A percentile compares a stretch with the other conserved stretches of the same genome.
Conservation (phyloP, 2,329 filamentous ascomycete genomes). For the Periglandula ipomoeae region DNA sequence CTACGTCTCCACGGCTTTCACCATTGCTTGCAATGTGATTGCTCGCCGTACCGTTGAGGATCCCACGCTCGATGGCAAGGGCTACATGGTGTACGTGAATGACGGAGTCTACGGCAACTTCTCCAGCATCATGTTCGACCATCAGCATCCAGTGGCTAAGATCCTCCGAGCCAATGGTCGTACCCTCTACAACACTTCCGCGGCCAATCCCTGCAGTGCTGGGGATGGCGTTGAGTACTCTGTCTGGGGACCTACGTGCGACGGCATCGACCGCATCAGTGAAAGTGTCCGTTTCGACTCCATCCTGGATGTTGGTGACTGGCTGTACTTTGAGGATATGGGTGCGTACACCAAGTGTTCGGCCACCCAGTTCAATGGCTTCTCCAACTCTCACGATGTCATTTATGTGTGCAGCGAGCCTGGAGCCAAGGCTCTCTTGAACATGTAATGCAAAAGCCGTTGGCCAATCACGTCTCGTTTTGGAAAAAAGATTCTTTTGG, state of each 20-base stretch:
- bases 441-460: constrained; percentile 4
- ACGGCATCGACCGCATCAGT: constrained; percentile 92
- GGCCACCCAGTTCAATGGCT: constrained; percentile 95
- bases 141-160: constrained; percentile 82
- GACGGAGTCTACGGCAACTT: constrained; percentile 98
- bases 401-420: constrained; percentile 94
- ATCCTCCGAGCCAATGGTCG: constrained; percentile 57
- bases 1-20: constrained; percentile 90
- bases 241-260: constrained; percentile 96
- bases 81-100: constrained; percentile 97
- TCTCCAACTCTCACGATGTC: constrained; percentile 83
- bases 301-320: constrained; percentile 83
- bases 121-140: constrained; percentile 98
- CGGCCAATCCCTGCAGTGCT: constrained; percentile 36
- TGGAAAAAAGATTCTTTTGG: no score
- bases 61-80: constrained; percentile 53
- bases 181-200: constrained; percentile 47
- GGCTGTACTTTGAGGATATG: constrained; percentile 99
- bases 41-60: constrained; percentile 82
- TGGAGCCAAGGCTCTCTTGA: constrained; percentile 66
- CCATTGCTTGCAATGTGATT: constrained; percentile 90
- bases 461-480: background rate
- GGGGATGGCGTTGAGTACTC: constrained; percentile 68
- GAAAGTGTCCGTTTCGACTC: constrained; percentile 69
- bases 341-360: constrained; percentile 98